Evolutionary conservation across 805 yeast genomes (phyloP), one percentile per base, ranked within the genome.

Genomic region (Torulaspora quercuum): DNA sequence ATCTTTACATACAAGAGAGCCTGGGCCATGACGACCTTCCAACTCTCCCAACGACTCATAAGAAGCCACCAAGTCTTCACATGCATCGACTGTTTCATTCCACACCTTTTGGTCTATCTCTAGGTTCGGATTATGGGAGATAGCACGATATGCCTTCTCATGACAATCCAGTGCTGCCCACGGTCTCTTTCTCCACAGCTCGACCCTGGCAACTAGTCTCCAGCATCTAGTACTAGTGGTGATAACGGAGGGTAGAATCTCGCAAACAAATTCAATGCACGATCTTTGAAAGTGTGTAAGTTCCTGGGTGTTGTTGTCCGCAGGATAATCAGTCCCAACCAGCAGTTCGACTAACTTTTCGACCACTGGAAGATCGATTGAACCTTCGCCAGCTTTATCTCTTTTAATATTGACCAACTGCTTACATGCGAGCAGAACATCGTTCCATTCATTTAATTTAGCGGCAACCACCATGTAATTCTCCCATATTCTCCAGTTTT

Each of bases 401-500:
- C 72, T 72, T 42, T 75, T 77, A 22, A 80, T 61, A 19, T 70
- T 72, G 10, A 84, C 67, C 26, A 88, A 61, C 45, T 76, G 75
- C 43, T 69, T 72, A n/a, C 82, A 72, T 0, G 95, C 96, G 22
- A 75, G 62, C 12, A 89, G 67, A 3, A 84, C 96, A 40, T 87
- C 95, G 44, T 75, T 79, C 97, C 97, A 92, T 52, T 85, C 84
- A n/a, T 75, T 69, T 28, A 89, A 65, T 54, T 80, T 84, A 17
- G 80, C 79, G 0, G 97, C 94, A 14, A 90, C 90, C 18, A 78
- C 68, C 54, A 86, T 65, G 52, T 78, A 87, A 57, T 92, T 92
- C 51, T 87, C 92, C 83, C 90, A 89, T 21, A 92, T 78, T 50
- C 84, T 76, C 95, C 97, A 85, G 33, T 89, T 84, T 36, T 75